Evolutionary conservation across 352 stramenopile genomes (phyloP), one percentile per base, ranked within the genome.

Genomic region (Pythium periplocum): DNA sequence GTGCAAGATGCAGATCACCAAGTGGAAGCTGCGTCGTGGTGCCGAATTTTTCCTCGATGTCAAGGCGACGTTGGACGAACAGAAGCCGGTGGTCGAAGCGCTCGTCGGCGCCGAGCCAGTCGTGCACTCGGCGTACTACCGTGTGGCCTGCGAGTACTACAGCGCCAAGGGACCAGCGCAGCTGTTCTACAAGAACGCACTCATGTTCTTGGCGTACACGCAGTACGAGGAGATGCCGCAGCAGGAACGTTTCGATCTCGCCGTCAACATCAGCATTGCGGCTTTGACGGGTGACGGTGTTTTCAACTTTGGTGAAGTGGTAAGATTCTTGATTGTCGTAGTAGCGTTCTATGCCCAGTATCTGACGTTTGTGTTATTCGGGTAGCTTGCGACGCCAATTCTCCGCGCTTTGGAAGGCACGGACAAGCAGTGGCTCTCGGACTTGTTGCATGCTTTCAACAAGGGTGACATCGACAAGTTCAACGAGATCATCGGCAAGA

Each of bases 301-400:
- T 2, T 99, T 98, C 75, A 98, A 99, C 78, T 98, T 99, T 66
- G 96, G 96, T 44, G 95, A 99, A 91, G 90, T 99, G 57, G 86
- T 98, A 46, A 38, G 83, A 51, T 38, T 3, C 42, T 48, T 35
- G 12, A 3, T 26, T 26, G 17, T 26, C 17, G 17, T 26, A 26
- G 17, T 26, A 26, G 17, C 17, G 0, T 26, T 26, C 17, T 26
- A 26, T 26, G 17, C 17, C 17, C 17, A 26, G 17, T 26, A 12
- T 8, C 7, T 42, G 12, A 42, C 38, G 12, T 12, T 42, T 42
- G 38, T 8, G 38, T 42, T 8, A 42, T 42, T 42, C 7, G 7
- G 38, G 38, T 42, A 92, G 78, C 52, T 97, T 59, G 85, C 90
- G 36, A 98, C 96, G 41, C 94, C 95, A 5, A 96, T 98, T 48